Percentiles rank a stretch among this genome's conserved stretches.
These are phyloP conservation scores for Hypoxylon perforatum DNA, from an alignment of 495 filamentous ascomycete species.

Conservation along the genomic window DNA sequence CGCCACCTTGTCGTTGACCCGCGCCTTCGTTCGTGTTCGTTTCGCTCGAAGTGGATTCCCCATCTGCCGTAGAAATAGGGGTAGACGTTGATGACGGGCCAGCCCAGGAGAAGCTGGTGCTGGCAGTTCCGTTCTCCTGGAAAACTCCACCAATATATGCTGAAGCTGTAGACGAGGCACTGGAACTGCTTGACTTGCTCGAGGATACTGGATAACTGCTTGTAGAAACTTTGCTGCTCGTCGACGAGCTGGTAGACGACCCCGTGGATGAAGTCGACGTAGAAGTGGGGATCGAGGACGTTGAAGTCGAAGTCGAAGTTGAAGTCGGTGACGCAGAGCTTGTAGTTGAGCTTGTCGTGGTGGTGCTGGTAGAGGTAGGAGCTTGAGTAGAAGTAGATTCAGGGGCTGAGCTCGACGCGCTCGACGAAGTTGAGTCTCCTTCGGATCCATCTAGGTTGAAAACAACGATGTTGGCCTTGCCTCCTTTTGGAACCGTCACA, in stretches of 20 bases:
- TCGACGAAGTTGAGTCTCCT: slow-evolving; percentile 25
- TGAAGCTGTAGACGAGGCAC: background rate
- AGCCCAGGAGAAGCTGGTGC: slow-evolving; percentile 7
- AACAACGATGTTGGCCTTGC: slow-evolving; percentile 75
- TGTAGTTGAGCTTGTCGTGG: slow-evolving; percentile 37
- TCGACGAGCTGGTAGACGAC: slow-evolving; percentile 28
- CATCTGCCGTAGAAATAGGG: slow-evolving; percentile 24
- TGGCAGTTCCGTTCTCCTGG: slow-evolving; percentile 40
- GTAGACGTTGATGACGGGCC: slow-evolving; percentile 17
- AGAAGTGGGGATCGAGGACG: slow-evolving; percentile 21
- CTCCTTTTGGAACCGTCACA: slow-evolving; percentile 77
- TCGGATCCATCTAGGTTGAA: slow-evolving; percentile 55
- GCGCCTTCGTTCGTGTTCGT: slow-evolving; percentile 51
- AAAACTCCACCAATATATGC: slow-evolving; percentile 37
- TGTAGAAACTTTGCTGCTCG: slow-evolving; percentile 23
- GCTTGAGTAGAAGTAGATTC: slow-evolving; percentile 30
- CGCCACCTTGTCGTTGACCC: slow-evolving; percentile 49
- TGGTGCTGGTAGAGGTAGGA: slow-evolving; percentile 29
- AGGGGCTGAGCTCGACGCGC: slow-evolving; percentile 33
- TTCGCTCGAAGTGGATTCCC: slow-evolving; percentile 33
- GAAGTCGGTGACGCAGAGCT: slow-evolving; percentile 10
- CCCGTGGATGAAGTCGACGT: slow-evolving; percentile 25
- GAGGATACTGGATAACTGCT: slow-evolving; percentile 23
- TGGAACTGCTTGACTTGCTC: slow-evolving; percentile 23
- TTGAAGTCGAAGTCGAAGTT: slow-evolving; percentile 10